Evolutionary conservation across 371 early-diverging fungal genomes (phyloP).

Genomic region (Parasitella parasitica): DNA sequence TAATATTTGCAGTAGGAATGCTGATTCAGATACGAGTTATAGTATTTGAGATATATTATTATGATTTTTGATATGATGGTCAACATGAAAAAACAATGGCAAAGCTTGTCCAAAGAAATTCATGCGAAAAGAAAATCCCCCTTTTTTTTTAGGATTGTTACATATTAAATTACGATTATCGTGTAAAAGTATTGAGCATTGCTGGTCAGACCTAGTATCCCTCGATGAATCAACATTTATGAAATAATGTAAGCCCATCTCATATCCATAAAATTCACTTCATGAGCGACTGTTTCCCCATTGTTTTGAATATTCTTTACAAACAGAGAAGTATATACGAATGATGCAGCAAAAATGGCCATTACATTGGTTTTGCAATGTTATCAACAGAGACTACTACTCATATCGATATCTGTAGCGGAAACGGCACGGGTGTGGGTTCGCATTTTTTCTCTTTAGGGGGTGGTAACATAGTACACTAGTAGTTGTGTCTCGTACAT

Average conservation of each 20-base stretch:
- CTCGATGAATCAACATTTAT: conserved; percentile 10
- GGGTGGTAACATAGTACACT: too few relatives aligned
- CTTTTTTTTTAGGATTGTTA: neutral
- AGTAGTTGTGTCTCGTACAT: too few relatives aligned
- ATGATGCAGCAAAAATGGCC: neutral
- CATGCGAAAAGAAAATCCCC: neutral
- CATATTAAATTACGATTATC: neutral
- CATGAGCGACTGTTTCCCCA: conserved; percentile 20
- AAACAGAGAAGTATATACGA: neutral
- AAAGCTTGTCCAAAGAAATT: conserved; percentile 5
- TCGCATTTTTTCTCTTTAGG: too few relatives aligned
- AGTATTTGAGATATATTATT: neutral
- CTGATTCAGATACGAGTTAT: neutral
- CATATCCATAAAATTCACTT: neutral
- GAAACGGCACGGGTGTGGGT: too few relatives aligned
- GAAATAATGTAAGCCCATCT: conserved; percentile 16
- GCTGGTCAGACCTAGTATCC: conserved; percentile 6
- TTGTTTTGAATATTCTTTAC: conserved; percentile 14
- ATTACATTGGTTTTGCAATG: conserved; percentile 15
- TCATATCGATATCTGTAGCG: too few relatives aligned
- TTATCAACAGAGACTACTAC: conserved; percentile 3
- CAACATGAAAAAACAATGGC: neutral
- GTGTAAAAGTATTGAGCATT: neutral
- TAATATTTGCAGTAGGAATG: neutral
- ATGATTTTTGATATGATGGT: neutral